A percentile compares a stretch with the other conserved stretches of the same genome.
These are phyloP conservation scores for Cryomyces antarcticus DNA, from an alignment of 495 filamentous ascomycete genomes.

Conservation along the genomic window DNA sequence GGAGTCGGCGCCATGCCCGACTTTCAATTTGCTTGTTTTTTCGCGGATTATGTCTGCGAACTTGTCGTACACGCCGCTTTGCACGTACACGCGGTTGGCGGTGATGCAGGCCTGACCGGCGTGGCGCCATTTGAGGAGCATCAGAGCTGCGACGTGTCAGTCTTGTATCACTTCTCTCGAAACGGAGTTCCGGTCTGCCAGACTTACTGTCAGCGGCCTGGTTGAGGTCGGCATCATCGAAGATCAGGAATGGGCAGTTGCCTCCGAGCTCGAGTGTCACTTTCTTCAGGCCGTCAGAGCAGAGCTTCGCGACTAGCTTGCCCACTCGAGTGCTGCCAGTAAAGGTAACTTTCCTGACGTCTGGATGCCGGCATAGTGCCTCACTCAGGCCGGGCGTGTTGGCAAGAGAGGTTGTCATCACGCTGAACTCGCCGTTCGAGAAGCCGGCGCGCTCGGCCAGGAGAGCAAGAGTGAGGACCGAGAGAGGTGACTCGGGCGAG, in stretches of 20 bases:
- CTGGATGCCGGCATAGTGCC: slow-evolving; percentile 17
- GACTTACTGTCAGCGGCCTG: slow-evolving; percentile 11
- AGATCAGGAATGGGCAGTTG: slow-evolving; percentile 23
- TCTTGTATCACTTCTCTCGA: background rate
- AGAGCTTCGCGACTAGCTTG: slow-evolving; percentile 20
- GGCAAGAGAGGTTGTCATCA: slow-evolving; percentile 19
- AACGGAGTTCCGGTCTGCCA: background rate
- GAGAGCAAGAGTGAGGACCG: slow-evolving; percentile 17
- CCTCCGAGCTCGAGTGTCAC: slow-evolving; percentile 22
- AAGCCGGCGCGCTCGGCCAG: slow-evolving; percentile 24
- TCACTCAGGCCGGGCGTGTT: slow-evolving; percentile 21
- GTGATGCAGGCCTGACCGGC: slow-evolving; percentile 24
- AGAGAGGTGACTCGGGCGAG: slow-evolving; percentile 21
- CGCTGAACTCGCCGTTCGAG: slow-evolving; percentile 17
- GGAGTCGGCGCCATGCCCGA: slow-evolving; percentile 40
- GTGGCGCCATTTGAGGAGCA: slow-evolving; percentile 21
- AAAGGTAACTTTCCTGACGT: slow-evolving; percentile 23
- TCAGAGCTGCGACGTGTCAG: slow-evolving; percentile 3
- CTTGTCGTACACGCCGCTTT: slow-evolving; percentile 20
- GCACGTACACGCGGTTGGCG: slow-evolving; percentile 22
- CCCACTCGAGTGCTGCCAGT: slow-evolving; percentile 21
- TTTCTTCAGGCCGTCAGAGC: slow-evolving; percentile 22
- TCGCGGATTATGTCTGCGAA: slow-evolving; percentile 29
- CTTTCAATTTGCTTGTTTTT: slow-evolving; percentile 31
- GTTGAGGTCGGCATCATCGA: slow-evolving; percentile 22